These are phyloP conservation scores for Purpureocillium takamizusanense DNA, from an alignment of 2,329 filamentous ascomycete species.

Conservation along the genomic window DNA sequence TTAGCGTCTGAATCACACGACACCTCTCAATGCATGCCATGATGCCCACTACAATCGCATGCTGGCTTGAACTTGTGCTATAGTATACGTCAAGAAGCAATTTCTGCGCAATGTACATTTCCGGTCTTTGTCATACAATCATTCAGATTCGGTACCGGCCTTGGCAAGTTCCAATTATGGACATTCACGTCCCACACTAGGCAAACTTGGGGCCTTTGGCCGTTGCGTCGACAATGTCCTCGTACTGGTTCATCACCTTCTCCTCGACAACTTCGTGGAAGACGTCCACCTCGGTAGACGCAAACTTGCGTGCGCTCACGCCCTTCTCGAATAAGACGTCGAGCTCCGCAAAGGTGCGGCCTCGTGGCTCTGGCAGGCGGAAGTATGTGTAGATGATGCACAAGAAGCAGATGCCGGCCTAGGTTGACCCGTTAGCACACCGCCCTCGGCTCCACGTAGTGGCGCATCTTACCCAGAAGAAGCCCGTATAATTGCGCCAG, in stretches of 20 bases:
- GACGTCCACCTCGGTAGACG: conserved; percentile 45
- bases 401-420: conserved; percentile 66
- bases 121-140: too few species aligned
- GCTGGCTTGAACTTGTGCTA: too few species aligned
- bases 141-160: too few species aligned
- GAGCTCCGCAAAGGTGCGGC: conserved; percentile 76
- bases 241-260: conserved; percentile 38
- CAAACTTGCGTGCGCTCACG: conserved; percentile 65
- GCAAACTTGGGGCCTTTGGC: conserved; percentile 1
- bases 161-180: too few species aligned
- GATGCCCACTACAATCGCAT: too few species aligned
- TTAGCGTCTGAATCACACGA: too few species aligned
- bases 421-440: too few species aligned
- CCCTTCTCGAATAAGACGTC: conserved; percentile 74
- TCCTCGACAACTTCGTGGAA: conserved; percentile 42
- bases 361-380: conserved; percentile 60
- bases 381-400: conserved; percentile 66
- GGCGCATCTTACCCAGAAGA: conserved; percentile 59
- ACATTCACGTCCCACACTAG: too few species aligned
- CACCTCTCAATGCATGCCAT: too few species aligned
- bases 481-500: conserved; percentile 80
- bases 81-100: too few species aligned
- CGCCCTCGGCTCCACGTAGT: too few species aligned
- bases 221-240: conserved; percentile 20
- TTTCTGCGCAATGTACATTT: too few species aligned